These are phyloP conservation scores for Hanseniaspora uvarum DNA, from an alignment of 1,139 yeast genomes.

Conservation along the genomic window DNA sequence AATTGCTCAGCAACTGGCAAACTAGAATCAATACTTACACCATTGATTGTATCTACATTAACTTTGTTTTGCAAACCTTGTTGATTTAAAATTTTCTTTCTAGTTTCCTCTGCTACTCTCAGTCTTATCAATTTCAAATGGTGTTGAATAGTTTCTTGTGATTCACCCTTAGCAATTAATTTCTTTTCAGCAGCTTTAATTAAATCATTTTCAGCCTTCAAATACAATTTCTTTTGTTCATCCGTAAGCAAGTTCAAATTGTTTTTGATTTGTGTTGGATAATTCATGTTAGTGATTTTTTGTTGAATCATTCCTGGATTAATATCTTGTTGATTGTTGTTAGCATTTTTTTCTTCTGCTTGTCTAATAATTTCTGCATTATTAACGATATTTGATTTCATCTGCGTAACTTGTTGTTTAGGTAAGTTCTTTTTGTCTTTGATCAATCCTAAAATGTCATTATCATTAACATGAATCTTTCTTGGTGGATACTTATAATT, in stretches of 20 bases:
- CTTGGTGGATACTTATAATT: conserved; percentile 58
- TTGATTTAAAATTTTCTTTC: conserved; percentile 12
- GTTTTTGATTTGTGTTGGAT: conserved; percentile 12
- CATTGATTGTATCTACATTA: background rate
- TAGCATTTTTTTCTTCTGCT: background rate
- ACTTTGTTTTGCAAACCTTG: conserved; percentile 3
- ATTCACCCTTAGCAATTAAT: conserved; percentile 11
- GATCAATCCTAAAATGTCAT: conserved; percentile 40
- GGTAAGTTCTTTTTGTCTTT: conserved; percentile 22
- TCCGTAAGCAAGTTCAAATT: conserved; percentile 9
- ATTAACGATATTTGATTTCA: background rate
- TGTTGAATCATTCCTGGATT: conserved; percentile 10
- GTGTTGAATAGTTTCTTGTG: conserved; percentile 14
- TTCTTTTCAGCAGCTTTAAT: conserved; percentile 16
- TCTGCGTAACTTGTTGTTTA: background rate
- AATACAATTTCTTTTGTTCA: conserved; percentile 12
- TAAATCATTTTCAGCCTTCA: conserved; percentile 14
- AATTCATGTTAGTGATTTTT: background rate
- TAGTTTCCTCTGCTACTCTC: conserved; percentile 15
- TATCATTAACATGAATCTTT: conserved; percentile 68
- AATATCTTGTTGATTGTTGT: background rate
- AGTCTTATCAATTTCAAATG: conserved; percentile 11
- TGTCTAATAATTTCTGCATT: background rate
- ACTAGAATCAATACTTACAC: background rate
- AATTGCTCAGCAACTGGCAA: conserved; percentile 15